A percentile compares a stretch with the other conserved stretches of the same genome.
phyloP scores from a whole-genome alignment of 768 basidiomycete species.

The Lactarius quietus region DNA sequence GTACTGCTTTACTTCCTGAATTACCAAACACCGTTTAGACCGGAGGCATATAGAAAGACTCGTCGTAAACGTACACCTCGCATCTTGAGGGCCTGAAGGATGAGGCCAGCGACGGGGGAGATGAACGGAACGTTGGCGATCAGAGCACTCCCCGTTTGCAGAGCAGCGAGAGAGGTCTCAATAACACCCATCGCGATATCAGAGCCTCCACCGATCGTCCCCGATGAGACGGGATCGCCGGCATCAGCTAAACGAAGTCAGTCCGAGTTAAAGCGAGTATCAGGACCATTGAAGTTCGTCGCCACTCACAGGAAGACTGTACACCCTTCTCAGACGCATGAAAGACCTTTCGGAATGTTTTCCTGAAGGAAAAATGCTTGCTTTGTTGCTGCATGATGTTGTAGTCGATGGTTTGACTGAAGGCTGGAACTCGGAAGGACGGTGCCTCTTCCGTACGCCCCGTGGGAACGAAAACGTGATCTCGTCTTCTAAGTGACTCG shows the following conservation, averaged over 20 bases:
- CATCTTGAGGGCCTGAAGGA: neutral
- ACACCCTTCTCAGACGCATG: neutral
- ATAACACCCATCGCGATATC: neutral
- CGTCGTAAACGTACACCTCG: neutral
- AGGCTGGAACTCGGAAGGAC: too few species aligned
- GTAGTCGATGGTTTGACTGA: too few species aligned
- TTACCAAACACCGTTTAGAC: neutral
- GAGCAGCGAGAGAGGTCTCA: neutral
- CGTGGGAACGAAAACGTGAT: neutral
- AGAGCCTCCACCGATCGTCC: neutral
- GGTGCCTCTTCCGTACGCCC: neutral
- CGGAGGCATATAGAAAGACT: neutral
- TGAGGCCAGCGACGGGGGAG: neutral
- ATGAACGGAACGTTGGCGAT: neutral
- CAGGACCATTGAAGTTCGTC: neutral
- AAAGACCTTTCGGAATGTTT: neutral
- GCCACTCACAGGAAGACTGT: neutral
- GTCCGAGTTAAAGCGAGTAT: neutral
- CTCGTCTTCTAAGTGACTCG: too few species aligned
- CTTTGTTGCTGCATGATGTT: neutral
- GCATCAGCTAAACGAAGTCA: neutral
- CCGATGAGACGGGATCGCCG: neutral
- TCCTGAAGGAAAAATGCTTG: neutral
- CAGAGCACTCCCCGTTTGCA: neutral
- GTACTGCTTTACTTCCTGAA: neutral